Conservation (phyloP, 345 rosid genomes). For the Laguncularia racemosa region DNA sequence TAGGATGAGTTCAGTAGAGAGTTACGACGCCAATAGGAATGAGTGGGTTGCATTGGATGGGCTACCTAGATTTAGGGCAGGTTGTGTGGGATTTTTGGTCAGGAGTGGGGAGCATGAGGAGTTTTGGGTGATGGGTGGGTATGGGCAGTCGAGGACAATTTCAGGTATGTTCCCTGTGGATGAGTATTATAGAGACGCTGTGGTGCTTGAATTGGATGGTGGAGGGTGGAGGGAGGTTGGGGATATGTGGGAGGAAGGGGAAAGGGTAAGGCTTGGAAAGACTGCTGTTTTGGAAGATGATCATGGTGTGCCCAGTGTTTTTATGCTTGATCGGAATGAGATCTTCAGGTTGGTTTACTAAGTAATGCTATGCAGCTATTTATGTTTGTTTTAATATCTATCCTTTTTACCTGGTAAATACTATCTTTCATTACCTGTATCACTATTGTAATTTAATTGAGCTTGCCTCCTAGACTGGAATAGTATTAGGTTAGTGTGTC, state of each 20-base stretch:
- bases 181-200: constrained; percentile 70
- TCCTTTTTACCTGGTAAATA: background rate
- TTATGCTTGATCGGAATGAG: constrained; percentile 60
- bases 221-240: constrained; percentile 70
- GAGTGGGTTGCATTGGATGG: constrained; percentile 65
- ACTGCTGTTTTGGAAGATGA: constrained; percentile 53
- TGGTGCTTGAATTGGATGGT: constrained; percentile 54
- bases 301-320: constrained; percentile 39
- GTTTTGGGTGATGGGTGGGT: constrained; percentile 99
- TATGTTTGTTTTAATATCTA: background rate
- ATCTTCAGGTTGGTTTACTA: constrained; percentile 49
- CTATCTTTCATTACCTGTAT: background rate
- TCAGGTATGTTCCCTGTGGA: constrained; percentile 80
- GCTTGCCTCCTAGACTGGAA: background rate
- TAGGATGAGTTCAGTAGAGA: constrained; percentile 74
- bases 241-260: constrained; percentile 73
- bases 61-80: constrained; percentile 79
- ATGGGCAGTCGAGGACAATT: constrained; percentile 69
- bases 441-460: background rate
- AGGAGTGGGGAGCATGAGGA: constrained; percentile 42
- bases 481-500: no score
- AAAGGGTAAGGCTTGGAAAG: constrained; percentile 62
- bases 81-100: constrained; percentile 66
- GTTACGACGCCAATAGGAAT: constrained; percentile 56
- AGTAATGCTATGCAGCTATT: background rate